Conservation (phyloP, 73 alveolate species). For the Strombidium stylifer region DNA sequence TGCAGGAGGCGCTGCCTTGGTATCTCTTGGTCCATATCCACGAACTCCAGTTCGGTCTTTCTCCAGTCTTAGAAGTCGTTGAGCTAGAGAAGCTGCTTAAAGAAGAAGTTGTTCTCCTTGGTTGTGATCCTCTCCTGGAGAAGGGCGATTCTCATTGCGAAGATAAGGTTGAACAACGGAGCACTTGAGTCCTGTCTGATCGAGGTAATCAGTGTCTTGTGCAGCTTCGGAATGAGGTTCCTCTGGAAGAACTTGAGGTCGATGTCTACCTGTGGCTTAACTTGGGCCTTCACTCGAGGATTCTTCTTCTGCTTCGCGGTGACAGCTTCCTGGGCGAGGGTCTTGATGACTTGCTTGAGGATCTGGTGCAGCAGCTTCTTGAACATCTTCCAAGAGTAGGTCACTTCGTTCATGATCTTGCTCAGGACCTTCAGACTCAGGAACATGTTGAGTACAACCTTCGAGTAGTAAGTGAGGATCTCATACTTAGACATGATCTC, state of each 20-base stretch:
- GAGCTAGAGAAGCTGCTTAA: constrained; percentile 3
- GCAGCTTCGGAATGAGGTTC: constrained; percentile 16
- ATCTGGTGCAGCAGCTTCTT: constrained; percentile 24
- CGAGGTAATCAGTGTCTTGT: constrained; percentile 19
- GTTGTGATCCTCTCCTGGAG: constrained; percentile 22
- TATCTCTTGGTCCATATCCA: not conserved
- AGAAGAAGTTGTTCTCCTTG: constrained; percentile 42
- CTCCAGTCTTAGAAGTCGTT: constrained; percentile 46
- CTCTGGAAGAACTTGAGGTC: constrained; percentile 40
- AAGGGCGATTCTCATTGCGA: constrained; percentile 14
- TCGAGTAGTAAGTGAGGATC: constrained; percentile 36
- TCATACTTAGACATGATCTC: constrained; percentile 23
- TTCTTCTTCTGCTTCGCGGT: not conserved
- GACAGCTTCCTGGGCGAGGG: not conserved
- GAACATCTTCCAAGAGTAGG: constrained; percentile 56
- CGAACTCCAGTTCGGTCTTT: not conserved
- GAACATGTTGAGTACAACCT: constrained; percentile 20
- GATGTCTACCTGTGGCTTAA: too few relatives aligned
- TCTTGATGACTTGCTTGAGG: constrained; percentile 18
- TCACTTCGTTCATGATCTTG: constrained; percentile 20
- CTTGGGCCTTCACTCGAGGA: constrained; percentile 50
- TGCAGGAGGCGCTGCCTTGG: not conserved
- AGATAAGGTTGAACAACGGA: constrained; percentile 32
- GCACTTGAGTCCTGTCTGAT: constrained; percentile 28
- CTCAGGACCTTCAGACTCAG: constrained; percentile 26